Percentiles rank a stretch among this genome's conserved stretches.
Evolutionary conservation across 257 asterid species (phyloP).

Genomic region (Salvia miltiorrhiza): DNA sequence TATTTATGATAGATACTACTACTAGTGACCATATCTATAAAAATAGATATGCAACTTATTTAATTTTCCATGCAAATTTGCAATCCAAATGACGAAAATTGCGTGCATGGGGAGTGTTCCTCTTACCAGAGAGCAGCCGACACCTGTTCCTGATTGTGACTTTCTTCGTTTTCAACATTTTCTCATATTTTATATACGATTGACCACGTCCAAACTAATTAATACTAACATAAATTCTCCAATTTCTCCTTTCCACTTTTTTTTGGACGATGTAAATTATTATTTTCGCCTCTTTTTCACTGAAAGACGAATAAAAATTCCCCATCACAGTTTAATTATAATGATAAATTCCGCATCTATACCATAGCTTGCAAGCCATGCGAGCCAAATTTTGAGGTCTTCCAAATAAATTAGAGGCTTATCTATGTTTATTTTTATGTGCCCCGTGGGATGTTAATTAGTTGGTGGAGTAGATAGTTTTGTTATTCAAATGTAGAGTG

Average conservation of each 20-base stretch:
- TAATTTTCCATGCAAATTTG: slow-evolving; percentile 38
- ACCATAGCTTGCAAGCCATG: no score
- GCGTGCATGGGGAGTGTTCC: slow-evolving; percentile 56
- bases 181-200: neutral
- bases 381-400: no score
- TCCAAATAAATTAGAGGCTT: no score
- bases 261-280: neutral
- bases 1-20: neutral
- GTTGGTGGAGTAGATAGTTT: no score
- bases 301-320: neutral
- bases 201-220: neutral
- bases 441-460: no score
- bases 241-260: slow-evolving; percentile 17
- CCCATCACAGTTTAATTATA: no score
- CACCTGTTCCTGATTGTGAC: slow-evolving; percentile 46
- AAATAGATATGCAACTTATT: neutral
- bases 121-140: slow-evolving; percentile 38
- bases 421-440: no score
- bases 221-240: neutral
- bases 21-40: neutral
- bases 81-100: slow-evolving; percentile 46
- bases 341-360: no score
- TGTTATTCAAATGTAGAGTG: no score
- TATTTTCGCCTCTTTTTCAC: neutral
- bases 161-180: neutral